A percentile compares a stretch with the other conserved stretches of the same genome.
Conservation (phyloP, 306 rosid genomes). For the Canavalia ensiformis region DNA sequence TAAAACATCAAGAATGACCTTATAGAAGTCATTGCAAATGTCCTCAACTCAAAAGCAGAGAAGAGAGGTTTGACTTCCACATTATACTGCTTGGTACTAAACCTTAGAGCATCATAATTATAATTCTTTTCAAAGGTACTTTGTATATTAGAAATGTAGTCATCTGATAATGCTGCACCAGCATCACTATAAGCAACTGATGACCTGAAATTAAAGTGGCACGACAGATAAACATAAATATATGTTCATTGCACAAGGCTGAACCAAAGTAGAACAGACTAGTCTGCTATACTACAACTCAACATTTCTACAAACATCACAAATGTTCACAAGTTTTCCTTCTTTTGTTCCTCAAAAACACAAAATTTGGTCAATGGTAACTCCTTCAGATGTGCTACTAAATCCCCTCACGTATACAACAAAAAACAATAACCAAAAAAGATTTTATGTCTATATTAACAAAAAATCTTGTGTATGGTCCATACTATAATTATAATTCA, state of each 20-base stretch:
- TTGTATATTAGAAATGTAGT: constrained; percentile 60
- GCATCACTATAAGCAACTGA: constrained; percentile 83
- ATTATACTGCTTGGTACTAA: constrained; percentile 72
- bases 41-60: constrained; percentile 76
- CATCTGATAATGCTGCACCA: constrained; percentile 69
- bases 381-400: constrained; percentile 3
- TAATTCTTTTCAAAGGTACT: constrained; percentile 55
- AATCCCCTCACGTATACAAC: neutral
- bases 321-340: neutral
- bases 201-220: constrained; percentile 69
- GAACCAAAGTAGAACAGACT: constrained; percentile 37
- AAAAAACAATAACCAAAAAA: neutral
- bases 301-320: constrained; percentile 7
- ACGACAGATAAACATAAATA: constrained; percentile 45
- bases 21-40: constrained; percentile 68
- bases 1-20: constrained; percentile 78
- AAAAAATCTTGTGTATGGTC: neutral
- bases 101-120: constrained; percentile 55
- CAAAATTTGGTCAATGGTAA: neutral
- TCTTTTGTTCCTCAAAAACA: neutral
- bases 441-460: too few relatives aligned
- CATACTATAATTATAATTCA: neutral
- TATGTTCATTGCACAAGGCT: constrained; percentile 11
- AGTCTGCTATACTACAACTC: neutral
- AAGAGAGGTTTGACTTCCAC: constrained; percentile 80